Evolutionary conservation across 352 stramenopile genomes (phyloP).

Genomic region (Globisporangium heterothallicum): DNA sequence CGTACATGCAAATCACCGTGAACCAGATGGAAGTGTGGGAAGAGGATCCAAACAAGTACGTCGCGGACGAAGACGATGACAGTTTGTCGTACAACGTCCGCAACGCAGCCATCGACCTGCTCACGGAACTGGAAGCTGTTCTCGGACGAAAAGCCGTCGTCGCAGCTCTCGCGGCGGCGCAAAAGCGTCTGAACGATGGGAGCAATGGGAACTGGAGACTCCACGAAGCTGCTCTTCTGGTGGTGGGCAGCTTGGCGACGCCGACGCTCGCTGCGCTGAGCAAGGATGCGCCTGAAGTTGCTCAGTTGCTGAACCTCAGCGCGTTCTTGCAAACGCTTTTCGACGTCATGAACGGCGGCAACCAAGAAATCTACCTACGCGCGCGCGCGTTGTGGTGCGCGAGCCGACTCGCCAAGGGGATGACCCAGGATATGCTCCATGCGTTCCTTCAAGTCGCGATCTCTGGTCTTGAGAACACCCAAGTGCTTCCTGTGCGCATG

Average conservation of each 20-base stretch:
- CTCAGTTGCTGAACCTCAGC: conserved; percentile 44
- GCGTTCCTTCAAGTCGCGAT: conserved; percentile 69
- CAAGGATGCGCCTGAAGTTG: conserved; percentile 43
- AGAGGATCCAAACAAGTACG: conserved; percentile 81
- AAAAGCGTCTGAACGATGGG: conserved; percentile 49
- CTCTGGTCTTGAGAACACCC: conserved; percentile 58
- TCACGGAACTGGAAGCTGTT: conserved; percentile 57
- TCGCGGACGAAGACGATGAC: conserved; percentile 82
- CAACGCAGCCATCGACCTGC: conserved; percentile 59
- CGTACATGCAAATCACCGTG: conserved; percentile 80
- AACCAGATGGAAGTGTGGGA: conserved; percentile 72
- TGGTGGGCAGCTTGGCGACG: conserved; percentile 57
- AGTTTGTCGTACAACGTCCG: conserved; percentile 75
- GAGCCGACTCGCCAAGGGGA: conserved; percentile 59
- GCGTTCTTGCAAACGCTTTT: conserved; percentile 74
- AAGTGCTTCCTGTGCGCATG: conserved; percentile 72
- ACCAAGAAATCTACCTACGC: conserved; percentile 69
- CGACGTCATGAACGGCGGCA: conserved; percentile 61
- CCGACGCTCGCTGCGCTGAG: conserved; percentile 52
- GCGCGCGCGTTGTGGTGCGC: conserved; percentile 79
- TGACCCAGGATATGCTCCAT: conserved; percentile 68
- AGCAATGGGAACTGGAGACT: conserved; percentile 50
- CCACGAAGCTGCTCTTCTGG: conserved; percentile 68
- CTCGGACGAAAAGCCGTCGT: conserved; percentile 60
- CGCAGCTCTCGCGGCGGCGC: conserved; percentile 44